Conservation (phyloP, 2,329 filamentous ascomycete genomes). For the Aspergillus uvarum region DNA sequence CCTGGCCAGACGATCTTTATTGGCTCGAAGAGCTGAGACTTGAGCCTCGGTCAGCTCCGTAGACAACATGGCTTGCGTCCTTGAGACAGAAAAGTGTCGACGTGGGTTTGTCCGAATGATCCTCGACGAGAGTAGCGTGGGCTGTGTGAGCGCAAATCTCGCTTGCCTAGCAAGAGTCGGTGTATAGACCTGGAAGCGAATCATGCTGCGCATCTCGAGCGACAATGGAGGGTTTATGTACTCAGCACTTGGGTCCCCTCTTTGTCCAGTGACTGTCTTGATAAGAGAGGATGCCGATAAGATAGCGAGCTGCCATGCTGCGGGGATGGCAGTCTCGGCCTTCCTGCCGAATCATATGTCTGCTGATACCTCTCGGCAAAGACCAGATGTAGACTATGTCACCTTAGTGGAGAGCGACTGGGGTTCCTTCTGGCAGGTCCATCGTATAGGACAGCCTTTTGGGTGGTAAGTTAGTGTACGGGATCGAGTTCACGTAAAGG, state of each 20-base stretch:
- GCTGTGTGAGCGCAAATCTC: conserved; percentile 5
- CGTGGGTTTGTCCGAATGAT: conserved; percentile 5
- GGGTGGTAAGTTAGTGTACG: too few relatives aligned
- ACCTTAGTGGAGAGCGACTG: too few relatives aligned
- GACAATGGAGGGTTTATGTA: conserved; percentile 8
- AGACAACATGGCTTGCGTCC: conserved; percentile 34
- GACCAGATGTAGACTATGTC: neutral
- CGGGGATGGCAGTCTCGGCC: conserved; percentile 14
- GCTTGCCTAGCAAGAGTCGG: neutral
- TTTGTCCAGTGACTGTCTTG: conserved; percentile 8
- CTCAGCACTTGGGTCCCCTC: neutral
- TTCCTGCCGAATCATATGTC: conserved; percentile 16
- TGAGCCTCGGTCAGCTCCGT: conserved; percentile 51
- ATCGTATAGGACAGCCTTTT: neutral
- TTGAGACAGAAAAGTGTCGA: conserved; percentile 16
- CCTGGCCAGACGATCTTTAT: conserved; percentile 60
- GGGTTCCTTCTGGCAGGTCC: neutral
- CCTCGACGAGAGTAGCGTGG: neutral
- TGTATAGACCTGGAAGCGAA: conserved; percentile 1
- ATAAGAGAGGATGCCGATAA: conserved; percentile 16
- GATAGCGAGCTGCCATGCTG: conserved; percentile 9
- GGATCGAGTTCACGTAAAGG: neutral
- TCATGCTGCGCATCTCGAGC: conserved; percentile 9
- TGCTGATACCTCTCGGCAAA: neutral
- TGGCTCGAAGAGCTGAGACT: conserved; percentile 55